Percentiles rank a stretch among this genome's conserved stretches.
These are phyloP conservation scores for Pythium phragmitis DNA, from an alignment of 352 stramenopile species.

Conservation along the genomic window DNA sequence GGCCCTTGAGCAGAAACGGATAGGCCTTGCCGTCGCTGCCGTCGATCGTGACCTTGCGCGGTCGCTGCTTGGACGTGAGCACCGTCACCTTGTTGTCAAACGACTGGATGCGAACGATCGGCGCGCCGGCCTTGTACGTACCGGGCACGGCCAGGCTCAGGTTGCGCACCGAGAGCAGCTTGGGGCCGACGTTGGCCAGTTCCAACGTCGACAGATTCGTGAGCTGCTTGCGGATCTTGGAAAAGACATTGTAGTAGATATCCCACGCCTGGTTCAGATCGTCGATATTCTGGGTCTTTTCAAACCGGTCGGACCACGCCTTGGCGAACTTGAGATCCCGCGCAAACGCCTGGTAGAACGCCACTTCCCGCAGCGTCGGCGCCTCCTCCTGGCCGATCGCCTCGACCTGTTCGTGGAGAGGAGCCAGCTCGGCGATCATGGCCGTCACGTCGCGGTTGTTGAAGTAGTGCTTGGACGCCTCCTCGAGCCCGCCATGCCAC, in stretches of 20 bases:
- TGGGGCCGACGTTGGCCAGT: constrained; percentile 96
- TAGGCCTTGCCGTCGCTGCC: constrained; percentile 98
- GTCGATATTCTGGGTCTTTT: constrained; percentile 73
- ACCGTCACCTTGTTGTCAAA: constrained; percentile 97
- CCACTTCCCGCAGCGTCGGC: constrained; percentile 81
- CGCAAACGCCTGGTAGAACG: constrained; percentile 91
- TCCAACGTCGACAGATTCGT: constrained; percentile 96
- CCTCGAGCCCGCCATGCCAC: constrained; percentile 98
- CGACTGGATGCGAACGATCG: constrained; percentile 87
- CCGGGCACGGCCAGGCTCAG: constrained; percentile 96
- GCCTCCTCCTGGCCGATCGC: constrained; percentile 70
- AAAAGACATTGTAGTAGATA: constrained; percentile 99
- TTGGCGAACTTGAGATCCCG: constrained; percentile 89
- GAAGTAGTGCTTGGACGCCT: constrained; percentile 98
- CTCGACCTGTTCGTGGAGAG: constrained; percentile 92
- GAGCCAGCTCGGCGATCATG: constrained; percentile 96
- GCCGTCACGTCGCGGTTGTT: constrained; percentile 95
- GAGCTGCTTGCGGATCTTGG: constrained; percentile 90
- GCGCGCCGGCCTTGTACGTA: constrained; percentile 81
- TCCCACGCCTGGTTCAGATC: constrained; percentile 95
- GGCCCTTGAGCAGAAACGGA: constrained; percentile 99
- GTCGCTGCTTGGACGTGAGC: constrained; percentile 98
- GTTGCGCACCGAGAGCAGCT: constrained; percentile 92
- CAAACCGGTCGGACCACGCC: constrained; percentile 81
- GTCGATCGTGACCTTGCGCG: constrained; percentile 97